Conservation (phyloP, 371 early-diverging fungal species). For the Fennellomyces sp. region DNA sequence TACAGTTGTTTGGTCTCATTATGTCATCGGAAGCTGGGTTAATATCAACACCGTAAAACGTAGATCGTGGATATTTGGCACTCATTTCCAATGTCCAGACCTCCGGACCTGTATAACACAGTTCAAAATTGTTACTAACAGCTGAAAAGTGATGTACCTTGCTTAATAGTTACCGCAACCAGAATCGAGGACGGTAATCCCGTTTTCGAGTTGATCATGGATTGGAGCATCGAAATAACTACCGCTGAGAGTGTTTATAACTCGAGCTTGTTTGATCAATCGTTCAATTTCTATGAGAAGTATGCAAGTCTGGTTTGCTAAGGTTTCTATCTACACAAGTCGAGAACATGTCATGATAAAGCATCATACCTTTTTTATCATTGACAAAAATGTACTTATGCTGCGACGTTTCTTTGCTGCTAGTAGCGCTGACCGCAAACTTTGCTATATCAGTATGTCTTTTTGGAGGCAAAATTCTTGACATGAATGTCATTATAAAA, state of each 20-base stretch:
- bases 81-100: constrained; percentile 19
- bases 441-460: too few relatives aligned
- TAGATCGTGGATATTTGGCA: constrained; percentile 13
- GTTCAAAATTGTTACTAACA: too few relatives aligned
- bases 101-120: constrained; percentile 34
- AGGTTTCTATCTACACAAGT: too few relatives aligned
- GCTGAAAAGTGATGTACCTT: too few relatives aligned
- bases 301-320: too few relatives aligned
- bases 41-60: constrained; percentile 18
- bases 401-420: too few relatives aligned
- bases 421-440: too few relatives aligned
- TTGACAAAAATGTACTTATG: too few relatives aligned
- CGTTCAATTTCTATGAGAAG: constrained; percentile 6
- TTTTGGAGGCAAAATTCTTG: too few relatives aligned
- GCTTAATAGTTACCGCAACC: constrained; percentile 7
- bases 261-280: not conserved
- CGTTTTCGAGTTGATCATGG: not conserved
- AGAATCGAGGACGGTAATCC: not conserved
- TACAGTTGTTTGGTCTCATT: constrained; percentile 24
- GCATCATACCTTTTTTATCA: too few relatives aligned
- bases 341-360: too few relatives aligned
- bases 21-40: constrained; percentile 10
- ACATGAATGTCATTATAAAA: too few relatives aligned
- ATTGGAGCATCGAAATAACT: not conserved
- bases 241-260: not conserved